Conservation (phyloP, 2,329 filamentous ascomycete species). For the Beauveria scarabaeidicola region DNA sequence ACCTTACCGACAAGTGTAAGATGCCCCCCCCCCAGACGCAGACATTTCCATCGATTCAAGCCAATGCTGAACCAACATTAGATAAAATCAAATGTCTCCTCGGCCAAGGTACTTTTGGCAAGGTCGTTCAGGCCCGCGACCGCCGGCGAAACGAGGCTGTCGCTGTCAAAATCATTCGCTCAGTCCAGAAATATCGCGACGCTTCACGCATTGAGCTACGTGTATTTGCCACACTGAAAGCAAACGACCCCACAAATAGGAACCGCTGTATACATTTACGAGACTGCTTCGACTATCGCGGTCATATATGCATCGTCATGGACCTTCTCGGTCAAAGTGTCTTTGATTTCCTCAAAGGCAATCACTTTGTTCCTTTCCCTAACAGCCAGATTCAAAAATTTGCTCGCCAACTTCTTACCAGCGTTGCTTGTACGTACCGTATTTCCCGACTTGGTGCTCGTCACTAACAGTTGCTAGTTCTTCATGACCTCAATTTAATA, state of each 20-base stretch:
- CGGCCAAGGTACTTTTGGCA: conserved; percentile 95
- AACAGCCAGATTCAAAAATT: conserved; percentile 98
- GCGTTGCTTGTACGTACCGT: conserved; percentile 78
- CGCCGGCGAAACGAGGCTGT: conserved; percentile 67
- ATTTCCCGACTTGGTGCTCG: background rate
- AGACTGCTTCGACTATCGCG: conserved; percentile 94
- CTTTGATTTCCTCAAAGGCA: conserved; percentile 95
- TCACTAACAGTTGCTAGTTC: conserved; percentile 45
- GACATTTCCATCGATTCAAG: too few species aligned
- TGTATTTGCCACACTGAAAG: conserved; percentile 82
- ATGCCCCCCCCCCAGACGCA: background rate
- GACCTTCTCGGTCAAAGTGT: conserved; percentile 84
- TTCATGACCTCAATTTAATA: conserved; percentile 94
- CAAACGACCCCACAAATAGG: conserved; percentile 83
- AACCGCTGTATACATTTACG: conserved; percentile 95
- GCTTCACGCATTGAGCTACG: conserved; percentile 90
- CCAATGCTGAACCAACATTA: conserved; percentile 27
- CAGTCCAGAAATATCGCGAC: conserved; percentile 96
- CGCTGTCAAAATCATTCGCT: conserved; percentile 96
- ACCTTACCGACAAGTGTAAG: conserved; percentile 85
- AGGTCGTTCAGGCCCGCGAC: conserved; percentile 90
- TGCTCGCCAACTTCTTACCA: conserved; percentile 92
- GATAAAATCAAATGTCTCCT: conserved; percentile 84
- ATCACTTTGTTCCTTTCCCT: conserved; percentile 91
- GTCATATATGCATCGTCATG: conserved; percentile 86